Percentiles rank a stretch among this genome's conserved stretches.
Conservation (phyloP, 108 stramenopile species). For the Nannochloropsis gaditana region DNA sequence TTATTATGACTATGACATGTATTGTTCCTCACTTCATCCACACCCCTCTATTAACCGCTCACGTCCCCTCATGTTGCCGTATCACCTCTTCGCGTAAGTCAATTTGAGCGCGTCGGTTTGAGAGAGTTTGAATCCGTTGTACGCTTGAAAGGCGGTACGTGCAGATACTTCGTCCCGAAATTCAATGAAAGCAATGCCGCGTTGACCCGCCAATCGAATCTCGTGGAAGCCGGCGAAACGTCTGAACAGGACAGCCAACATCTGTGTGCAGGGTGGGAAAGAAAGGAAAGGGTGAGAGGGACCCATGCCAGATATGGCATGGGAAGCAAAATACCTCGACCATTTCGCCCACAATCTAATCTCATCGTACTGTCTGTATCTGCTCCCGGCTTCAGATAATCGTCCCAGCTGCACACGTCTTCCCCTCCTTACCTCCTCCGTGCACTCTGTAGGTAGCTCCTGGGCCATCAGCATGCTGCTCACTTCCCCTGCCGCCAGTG, state of each 20-base stretch:
- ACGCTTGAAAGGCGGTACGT: background rate
- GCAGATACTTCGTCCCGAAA: conserved; percentile 3
- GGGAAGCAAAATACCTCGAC: too few species aligned
- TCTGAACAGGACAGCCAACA: conserved; percentile 14
- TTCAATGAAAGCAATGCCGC: conserved; percentile 23
- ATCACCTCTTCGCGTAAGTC: conserved; percentile 22
- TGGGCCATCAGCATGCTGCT: conserved; percentile 22
- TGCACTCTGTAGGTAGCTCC: conserved; percentile 6
- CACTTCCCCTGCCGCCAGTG: background rate
- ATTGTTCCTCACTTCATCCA: background rate
- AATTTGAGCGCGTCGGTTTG: background rate
- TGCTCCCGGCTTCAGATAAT: too few species aligned
- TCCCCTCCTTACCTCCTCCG: background rate
- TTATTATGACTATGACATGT: too few species aligned
- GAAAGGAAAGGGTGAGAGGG: background rate
- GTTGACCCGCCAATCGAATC: background rate
- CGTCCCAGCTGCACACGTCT: background rate
- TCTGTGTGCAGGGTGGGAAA: background rate
- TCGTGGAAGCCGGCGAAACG: conserved; percentile 22
- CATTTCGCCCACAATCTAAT: too few species aligned
- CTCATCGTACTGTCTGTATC: too few species aligned
- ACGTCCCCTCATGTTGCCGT: background rate
- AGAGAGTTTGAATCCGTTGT: conserved; percentile 18
- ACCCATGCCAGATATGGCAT: background rate
- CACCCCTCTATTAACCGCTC: background rate